A percentile compares a stretch with the other conserved stretches of the same genome.
phyloP scores from a whole-genome alignment of 805 yeast genomes.

The Candida pseudoglaebosa region DNA sequence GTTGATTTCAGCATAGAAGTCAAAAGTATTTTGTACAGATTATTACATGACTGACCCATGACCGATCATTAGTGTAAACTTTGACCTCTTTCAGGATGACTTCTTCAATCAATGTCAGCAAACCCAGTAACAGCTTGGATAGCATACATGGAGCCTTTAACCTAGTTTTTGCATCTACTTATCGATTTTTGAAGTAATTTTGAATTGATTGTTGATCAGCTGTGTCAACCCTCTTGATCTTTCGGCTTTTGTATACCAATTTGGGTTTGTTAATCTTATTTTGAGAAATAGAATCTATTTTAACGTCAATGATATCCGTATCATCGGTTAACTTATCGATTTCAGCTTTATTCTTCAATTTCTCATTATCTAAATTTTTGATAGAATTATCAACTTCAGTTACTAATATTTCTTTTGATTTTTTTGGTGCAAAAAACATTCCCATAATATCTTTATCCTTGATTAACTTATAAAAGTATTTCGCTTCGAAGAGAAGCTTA shows the following conservation, averaged over 20 bases:
- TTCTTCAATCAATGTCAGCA: too few species aligned
- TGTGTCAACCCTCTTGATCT: conserved; percentile 9
- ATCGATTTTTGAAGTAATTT: conserved; percentile 13
- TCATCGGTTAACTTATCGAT: too few species aligned
- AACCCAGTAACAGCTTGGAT: too few species aligned
- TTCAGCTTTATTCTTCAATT: too few species aligned
- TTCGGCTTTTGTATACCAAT: conserved; percentile 17
- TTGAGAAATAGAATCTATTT: too few species aligned
- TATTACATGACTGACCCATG: too few species aligned
- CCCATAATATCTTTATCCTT: conserved; percentile 31
- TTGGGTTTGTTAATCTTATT: conserved; percentile 9
- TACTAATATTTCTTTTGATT: conserved; percentile 6
- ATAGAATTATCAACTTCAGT: not conserved
- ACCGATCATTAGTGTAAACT: too few species aligned
- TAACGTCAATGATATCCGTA: too few species aligned
- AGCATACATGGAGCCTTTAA: not conserved
- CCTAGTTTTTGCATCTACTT: not conserved
- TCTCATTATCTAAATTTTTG: not conserved
- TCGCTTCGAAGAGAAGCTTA: conserved; percentile 51
- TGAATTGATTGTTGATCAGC: conserved; percentile 20
- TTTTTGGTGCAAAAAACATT: conserved; percentile 18
- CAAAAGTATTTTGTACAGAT: too few species aligned
- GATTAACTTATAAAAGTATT: conserved; percentile 38
- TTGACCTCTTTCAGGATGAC: too few species aligned
- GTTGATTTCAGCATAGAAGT: too few species aligned